phyloP scores from a whole-genome alignment of 495 filamentous ascomycete genomes.

The Extremus antarcticus region DNA sequence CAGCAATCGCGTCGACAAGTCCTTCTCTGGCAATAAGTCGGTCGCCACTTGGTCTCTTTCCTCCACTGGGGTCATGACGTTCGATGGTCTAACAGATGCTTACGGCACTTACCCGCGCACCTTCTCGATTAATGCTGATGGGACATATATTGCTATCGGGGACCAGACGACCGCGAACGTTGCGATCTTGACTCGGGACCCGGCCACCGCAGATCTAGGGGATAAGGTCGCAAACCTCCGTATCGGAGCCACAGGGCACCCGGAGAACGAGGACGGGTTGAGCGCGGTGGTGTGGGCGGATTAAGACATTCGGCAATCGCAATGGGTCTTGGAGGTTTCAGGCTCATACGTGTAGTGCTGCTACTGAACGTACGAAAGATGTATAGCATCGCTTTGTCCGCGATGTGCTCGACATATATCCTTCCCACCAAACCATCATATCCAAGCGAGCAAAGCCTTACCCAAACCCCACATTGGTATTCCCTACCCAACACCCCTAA shows the following conservation, averaged over 20 bases:
- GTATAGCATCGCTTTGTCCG: too few species aligned
- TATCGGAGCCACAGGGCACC: conserved; percentile 1
- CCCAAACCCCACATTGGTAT: too few species aligned
- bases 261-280: conserved; percentile 5
- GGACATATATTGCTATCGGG: conserved; percentile 27
- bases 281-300: conserved; percentile 27
- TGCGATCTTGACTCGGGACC: conserved; percentile 16
- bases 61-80: conserved; percentile 27
- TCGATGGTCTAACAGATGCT: conserved; percentile 24
- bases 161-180: conserved; percentile 20
- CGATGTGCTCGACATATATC: too few species aligned
- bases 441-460: too few species aligned
- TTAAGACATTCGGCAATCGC: too few species aligned
- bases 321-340: too few species aligned
- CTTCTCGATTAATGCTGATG: conserved; percentile 26
- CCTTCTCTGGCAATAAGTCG: conserved; percentile 29
- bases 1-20: conserved; percentile 36
- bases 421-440: too few species aligned
- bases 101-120: conserved; percentile 31
- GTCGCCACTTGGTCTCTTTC: conserved; percentile 19
- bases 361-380: too few species aligned
- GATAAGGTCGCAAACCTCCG: conserved; percentile 13
- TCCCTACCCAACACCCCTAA: not conserved
- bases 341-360: too few species aligned
- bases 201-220: conserved; percentile 17